These are phyloP conservation scores for Asclepias syriaca DNA, from an alignment of 257 asterid species.

Conservation along the genomic window DNA sequence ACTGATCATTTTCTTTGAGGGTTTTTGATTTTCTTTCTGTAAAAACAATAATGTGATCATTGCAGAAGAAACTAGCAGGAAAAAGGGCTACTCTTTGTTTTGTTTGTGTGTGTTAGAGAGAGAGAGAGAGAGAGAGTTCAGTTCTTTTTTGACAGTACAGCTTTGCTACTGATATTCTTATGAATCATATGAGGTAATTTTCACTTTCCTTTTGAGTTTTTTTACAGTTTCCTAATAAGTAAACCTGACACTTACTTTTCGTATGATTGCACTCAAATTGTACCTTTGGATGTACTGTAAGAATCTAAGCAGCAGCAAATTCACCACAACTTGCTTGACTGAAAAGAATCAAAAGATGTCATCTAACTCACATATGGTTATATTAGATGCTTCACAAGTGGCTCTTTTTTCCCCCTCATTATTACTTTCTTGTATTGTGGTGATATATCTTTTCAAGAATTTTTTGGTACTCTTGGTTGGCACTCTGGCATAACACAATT, in stretches of 20 bases:
- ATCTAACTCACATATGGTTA: background rate
- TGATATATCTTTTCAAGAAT: slow-evolving; percentile 11
- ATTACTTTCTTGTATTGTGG: background rate
- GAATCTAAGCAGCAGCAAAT: slow-evolving; percentile 7
- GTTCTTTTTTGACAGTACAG: background rate
- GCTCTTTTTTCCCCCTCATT: slow-evolving; percentile 1
- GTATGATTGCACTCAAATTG: slow-evolving; percentile 3
- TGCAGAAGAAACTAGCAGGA: background rate
- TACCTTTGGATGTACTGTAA: background rate
- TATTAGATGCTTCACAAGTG: slow-evolving; percentile 7
- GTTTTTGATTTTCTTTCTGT: no score
- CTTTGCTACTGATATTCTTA: background rate
- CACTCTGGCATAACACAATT: background rate
- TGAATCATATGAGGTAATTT: background rate
- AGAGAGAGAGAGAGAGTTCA: background rate
- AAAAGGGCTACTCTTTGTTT: background rate
- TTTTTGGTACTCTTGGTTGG: background rate
- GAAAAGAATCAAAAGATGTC: slow-evolving; percentile 12
- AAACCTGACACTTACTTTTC: slow-evolving; percentile 5
- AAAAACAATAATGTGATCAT: slow-evolving; percentile 1
- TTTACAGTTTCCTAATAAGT: background rate
- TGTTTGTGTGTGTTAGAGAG: background rate
- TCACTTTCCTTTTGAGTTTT: background rate
- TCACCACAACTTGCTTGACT: slow-evolving; percentile 5
- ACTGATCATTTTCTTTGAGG: no score